Percentiles rank a stretch among this genome's conserved stretches.
phyloP scores from a whole-genome alignment of 192 early-diverging fungal genomes.

The Rhizophagus sp. region DNA sequence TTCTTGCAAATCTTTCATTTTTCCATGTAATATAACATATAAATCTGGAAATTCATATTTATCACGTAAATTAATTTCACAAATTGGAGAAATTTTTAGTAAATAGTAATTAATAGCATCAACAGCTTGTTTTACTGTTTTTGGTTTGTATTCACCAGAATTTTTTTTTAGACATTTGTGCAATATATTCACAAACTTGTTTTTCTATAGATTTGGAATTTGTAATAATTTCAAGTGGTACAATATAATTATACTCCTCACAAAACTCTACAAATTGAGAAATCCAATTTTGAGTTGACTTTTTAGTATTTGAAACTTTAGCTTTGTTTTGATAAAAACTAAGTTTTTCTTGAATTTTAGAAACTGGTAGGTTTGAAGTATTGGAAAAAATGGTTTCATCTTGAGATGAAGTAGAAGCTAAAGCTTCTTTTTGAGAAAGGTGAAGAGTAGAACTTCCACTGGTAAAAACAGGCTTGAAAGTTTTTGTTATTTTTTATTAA shows the following conservation, averaged over 20 bases:
- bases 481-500: no score
- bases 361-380: no score
- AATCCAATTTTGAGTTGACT: not conserved
- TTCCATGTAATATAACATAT: not conserved
- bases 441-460: no score
- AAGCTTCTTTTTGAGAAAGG: no score
- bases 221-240: not conserved
- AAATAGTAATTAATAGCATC: not conserved
- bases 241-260: not conserved
- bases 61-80: not conserved
- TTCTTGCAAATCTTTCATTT: conserved; percentile 14
- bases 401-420: no score
- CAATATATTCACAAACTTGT: conserved; percentile 17
- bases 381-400: no score
- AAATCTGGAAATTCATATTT: conserved; percentile 9
- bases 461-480: no score
- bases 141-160: not conserved
- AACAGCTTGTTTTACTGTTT: conserved; percentile 12
- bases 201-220: not conserved
- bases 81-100: not conserved
- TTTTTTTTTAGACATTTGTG: not conserved
- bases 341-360: no score
- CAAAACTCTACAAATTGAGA: conserved; percentile 1
- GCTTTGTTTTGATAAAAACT: not conserved
- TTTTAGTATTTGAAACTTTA: conserved; percentile 1